Evolutionary conservation across 148 eudicot genomes (phyloP), one percentile per base, ranked within the genome.

Genomic region (Rhododendron vialii): DNA sequence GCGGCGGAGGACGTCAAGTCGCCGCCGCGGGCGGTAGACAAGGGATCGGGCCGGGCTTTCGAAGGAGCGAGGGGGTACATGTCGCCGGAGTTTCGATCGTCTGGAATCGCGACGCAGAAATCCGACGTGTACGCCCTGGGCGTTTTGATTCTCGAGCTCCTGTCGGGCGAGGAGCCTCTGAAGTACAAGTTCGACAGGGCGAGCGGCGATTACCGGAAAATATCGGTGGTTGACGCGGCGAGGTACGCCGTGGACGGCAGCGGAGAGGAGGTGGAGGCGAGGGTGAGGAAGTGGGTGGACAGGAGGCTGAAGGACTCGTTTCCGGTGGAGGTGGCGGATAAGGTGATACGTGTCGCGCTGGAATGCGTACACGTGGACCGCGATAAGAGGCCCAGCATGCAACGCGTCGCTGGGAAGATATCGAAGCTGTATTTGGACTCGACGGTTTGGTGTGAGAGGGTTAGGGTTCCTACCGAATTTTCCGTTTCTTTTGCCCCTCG

Each of bases 61-160:
- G 91, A 91, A 67, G 98, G 98, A 13, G 92, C 93, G 12, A 89
- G 88, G 71, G 98, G 96, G 28, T 96, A 96, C 82, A 96, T 96
- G 98, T 87, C 99, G 74, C 96, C 96, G n/a, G 99, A 96, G 88
- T 93, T 95, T 8, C 89, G 87, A 55, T 24, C 38, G 11, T 89
- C 87, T 10, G 98, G 99, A 24, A 48, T 92, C 6, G 93, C 93
- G 6, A 95, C 96, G 0, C 92, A 91, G 85, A 90, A 92, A 33
- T 91, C 95, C 0, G 98, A 96, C 59, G 93, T 96, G 1, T 96
- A 92, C 80, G 95, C 99, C 4, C 92, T 96, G 28, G 99, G 99
- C 22, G 93, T 96, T 0, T 90, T 96, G 74, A 80, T 96, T 1
- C 80, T 96, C 45, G 98, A 96, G 90, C 85, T 96, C 4, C 13